These are phyloP conservation scores for Kwoniella newhampshirensis DNA, from an alignment of 768 basidiomycete species.

Conservation along the genomic window DNA sequence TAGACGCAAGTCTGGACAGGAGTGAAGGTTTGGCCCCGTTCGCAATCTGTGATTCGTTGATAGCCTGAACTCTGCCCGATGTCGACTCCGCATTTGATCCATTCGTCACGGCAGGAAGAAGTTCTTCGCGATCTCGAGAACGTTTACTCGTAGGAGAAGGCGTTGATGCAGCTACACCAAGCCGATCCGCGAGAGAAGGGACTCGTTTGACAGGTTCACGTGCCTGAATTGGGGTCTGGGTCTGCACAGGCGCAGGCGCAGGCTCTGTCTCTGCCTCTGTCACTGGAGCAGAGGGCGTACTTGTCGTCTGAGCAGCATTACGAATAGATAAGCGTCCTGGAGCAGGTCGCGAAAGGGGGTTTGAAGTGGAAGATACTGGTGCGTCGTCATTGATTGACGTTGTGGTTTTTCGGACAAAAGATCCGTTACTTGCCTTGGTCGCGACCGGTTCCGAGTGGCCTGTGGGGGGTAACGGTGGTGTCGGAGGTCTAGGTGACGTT, in stretches of 20 bases:
- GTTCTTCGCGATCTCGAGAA: background rate
- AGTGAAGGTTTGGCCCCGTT: constrained; percentile 4
- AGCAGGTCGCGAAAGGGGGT: background rate
- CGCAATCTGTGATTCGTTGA: too few relatives aligned
- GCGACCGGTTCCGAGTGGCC: background rate
- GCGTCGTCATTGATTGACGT: too few relatives aligned
- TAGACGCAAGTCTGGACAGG: constrained; percentile 12
- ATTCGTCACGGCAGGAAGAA: background rate
- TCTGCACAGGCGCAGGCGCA: too few relatives aligned
- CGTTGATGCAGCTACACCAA: background rate
- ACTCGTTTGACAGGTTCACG: background rate
- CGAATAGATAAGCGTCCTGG: background rate
- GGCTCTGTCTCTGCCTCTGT: too few relatives aligned
- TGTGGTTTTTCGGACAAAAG: background rate
- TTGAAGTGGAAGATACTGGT: background rate
- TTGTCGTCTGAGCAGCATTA: background rate
- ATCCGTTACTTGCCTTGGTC: background rate
- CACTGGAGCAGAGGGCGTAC: background rate
- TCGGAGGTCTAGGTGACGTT: background rate
- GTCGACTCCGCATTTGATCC: background rate
- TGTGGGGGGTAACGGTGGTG: background rate
- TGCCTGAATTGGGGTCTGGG: background rate
- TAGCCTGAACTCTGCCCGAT: too few relatives aligned
- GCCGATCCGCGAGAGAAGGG: constrained; percentile 7
- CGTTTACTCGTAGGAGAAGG: background rate